Evolutionary conservation across 345 rosid species (phyloP).

Genomic region (Eucalyptus tenuipes): DNA sequence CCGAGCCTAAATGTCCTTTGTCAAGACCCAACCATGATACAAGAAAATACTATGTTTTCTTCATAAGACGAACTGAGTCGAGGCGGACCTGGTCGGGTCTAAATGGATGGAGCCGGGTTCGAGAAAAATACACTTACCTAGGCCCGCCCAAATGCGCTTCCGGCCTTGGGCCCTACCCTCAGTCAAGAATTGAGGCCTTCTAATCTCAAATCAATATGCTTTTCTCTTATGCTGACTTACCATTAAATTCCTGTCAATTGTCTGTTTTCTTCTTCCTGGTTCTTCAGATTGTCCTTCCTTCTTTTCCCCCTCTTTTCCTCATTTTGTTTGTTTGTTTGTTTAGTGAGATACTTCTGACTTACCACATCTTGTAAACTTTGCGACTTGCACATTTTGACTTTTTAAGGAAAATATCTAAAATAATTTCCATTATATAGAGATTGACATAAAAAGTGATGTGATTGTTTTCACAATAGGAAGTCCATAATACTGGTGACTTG

Average conservation of each 20-base stretch:
- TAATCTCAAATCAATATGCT: neutral
- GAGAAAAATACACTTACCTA: rapidly evolving
- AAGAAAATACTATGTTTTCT: neutral
- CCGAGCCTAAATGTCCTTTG: neutral
- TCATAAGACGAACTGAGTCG: rapidly evolving
- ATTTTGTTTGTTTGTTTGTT: neutral
- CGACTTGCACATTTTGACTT: neutral
- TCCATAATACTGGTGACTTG: neutral
- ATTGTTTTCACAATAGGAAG: neutral
- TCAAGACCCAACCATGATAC: neutral
- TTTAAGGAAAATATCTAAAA: neutral
- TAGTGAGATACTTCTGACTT: neutral
- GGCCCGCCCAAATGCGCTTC: neutral
- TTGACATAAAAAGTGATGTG: neutral
- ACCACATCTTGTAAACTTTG: neutral
- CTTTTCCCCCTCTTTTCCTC: neutral
- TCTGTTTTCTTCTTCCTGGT: neutral
- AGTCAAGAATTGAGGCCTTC: neutral
- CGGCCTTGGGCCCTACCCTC: neutral
- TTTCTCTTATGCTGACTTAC: neutral
- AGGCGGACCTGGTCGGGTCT: rapidly evolving
- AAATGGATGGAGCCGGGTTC: neutral
- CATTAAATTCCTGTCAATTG: neutral
- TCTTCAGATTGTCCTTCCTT: neutral
- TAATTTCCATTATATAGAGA: neutral